Evolutionary conservation across 148 eudicot genomes (phyloP), one percentile per base, ranked within the genome.

Genomic region (Salicornia ramosissima): DNA sequence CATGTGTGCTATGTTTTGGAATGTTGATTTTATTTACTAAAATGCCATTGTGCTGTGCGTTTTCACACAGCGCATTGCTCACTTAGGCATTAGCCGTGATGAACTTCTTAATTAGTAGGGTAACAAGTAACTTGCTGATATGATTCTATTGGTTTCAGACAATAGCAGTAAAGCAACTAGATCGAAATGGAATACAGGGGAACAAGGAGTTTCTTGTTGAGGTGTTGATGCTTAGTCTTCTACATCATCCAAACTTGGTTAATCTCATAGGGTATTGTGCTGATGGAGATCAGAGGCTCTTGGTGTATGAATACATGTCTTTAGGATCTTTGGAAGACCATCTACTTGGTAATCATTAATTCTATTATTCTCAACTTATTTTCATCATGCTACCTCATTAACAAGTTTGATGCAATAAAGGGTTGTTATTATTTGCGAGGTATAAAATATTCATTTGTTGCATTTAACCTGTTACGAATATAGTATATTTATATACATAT

Each of bases 131-230:
- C 33, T 55, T 13, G 16, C 53, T 28, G 19, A 53, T 68, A 2
- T 46, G 50, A 46, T 46, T 46, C 19, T 76, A 16, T 49, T 71
- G 57, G 13, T 40, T 73, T 56, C 77, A 87, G 91, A 54, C 54
- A 59, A 84, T 79, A 29, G 93, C 93, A 51, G 86, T 88, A 33
- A 88, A 88, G 64, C 90, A 88, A 71, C 85, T 88, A 24, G 90
- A 88, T 69, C 71, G 88, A 63, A 86, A 86, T 53, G 90, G 88
- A 50, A 49, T 81, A 69, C 93, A 88, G 82, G 93, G 93, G 65
- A 86, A 84, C 72, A 84, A 71, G 64, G 93, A 88, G 52, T 88
- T 88, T 71, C 83, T 88, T 28, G 93, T 86, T 9, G 93, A 88
- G 76, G 90, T 88, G 73, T 19, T 84, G 68, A 86, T 86, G 90